These are phyloP conservation scores for Cutaneotrichosporon arboriforme DNA, from an alignment of 1,284 basidiomycete species.

Conservation along the genomic window DNA sequence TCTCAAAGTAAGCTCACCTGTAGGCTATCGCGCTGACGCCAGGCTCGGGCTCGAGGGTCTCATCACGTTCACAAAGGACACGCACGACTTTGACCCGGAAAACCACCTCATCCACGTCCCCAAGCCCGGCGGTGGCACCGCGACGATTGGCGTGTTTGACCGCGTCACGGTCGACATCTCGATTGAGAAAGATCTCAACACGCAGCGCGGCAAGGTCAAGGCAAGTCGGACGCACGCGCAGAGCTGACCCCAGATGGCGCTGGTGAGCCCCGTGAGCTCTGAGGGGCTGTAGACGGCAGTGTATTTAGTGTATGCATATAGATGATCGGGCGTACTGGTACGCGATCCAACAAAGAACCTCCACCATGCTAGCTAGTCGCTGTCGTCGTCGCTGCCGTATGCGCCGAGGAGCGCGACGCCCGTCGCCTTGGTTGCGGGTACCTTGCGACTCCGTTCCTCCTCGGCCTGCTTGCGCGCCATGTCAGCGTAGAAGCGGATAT, in stretches of 20 bases:
- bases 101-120: constrained; percentile 79
- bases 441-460: constrained; percentile 37
- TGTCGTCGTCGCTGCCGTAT: constrained; percentile 4
- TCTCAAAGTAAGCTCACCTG: constrained; percentile 67
- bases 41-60: constrained; percentile 91
- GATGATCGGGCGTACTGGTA: background rate
- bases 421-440: constrained; percentile 38
- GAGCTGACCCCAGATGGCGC: constrained; percentile 54
- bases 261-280: constrained; percentile 37
- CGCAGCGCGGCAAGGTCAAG: constrained; percentile 83
- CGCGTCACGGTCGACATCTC: constrained; percentile 82
- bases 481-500: constrained; percentile 77
- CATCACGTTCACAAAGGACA: constrained; percentile 84
- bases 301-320: constrained; percentile 6
- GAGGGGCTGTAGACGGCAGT: constrained; percentile 26
- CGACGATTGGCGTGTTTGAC: constrained; percentile 79
- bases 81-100: constrained; percentile 78
- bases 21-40: background rate
- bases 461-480: constrained; percentile 56
- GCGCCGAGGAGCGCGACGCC: constrained; percentile 4
- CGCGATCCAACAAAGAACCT: background rate
- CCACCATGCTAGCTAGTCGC: background rate
- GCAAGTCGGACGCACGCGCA: too few relatives aligned
- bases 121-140: constrained; percentile 46
- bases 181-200: constrained; percentile 92